Evolutionary conservation across 2,329 filamentous ascomycete species (phyloP).

Genomic region (Aspergillus ochraceoroseus): DNA sequence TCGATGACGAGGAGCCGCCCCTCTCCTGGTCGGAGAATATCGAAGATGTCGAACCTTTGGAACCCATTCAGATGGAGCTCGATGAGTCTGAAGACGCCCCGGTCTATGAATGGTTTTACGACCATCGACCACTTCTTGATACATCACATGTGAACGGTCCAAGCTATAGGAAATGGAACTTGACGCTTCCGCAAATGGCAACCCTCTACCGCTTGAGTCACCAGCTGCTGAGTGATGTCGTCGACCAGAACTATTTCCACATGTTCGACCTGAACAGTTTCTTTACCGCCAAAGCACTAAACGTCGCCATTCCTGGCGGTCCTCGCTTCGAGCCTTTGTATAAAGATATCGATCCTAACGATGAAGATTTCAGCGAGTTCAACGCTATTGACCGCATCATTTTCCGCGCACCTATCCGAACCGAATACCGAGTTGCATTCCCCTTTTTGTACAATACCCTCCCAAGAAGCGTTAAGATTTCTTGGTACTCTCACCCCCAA

Average conservation of each 20-base stretch:
- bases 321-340: slow-evolving; percentile 95
- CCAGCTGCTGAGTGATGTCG: slow-evolving; percentile 82
- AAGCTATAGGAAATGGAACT: slow-evolving; percentile 94
- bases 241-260: slow-evolving; percentile 96
- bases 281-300: slow-evolving; percentile 90
- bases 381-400: slow-evolving; percentile 99
- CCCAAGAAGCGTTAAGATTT: slow-evolving; percentile 84
- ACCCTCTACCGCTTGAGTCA: slow-evolving; percentile 87
- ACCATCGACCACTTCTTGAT: slow-evolving; percentile 83
- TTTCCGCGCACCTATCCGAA: slow-evolving; percentile 89
- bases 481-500: slow-evolving; percentile 92
- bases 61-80: slow-evolving; percentile 97
- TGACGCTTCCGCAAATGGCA: slow-evolving; percentile 91
- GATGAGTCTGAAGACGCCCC: slow-evolving; percentile 89
- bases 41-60: slow-evolving; percentile 93
- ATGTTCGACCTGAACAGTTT: slow-evolving; percentile 96
- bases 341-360: slow-evolving; percentile 97
- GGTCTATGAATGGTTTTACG: slow-evolving; percentile 96
- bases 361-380: slow-evolving; percentile 99
- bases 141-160: slow-evolving; percentile 92
- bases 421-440: slow-evolving; percentile 90
- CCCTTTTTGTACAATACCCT: slow-evolving; percentile 95
- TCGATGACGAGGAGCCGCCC: slow-evolving; percentile 96
- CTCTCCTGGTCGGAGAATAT: slow-evolving; percentile 98
- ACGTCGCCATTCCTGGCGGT: slow-evolving; percentile 95